Percentiles rank a stretch among this genome's conserved stretches.
These are phyloP conservation scores for Aureobasidium zeae DNA, from an alignment of 2,329 filamentous ascomycete genomes.

Conservation along the genomic window DNA sequence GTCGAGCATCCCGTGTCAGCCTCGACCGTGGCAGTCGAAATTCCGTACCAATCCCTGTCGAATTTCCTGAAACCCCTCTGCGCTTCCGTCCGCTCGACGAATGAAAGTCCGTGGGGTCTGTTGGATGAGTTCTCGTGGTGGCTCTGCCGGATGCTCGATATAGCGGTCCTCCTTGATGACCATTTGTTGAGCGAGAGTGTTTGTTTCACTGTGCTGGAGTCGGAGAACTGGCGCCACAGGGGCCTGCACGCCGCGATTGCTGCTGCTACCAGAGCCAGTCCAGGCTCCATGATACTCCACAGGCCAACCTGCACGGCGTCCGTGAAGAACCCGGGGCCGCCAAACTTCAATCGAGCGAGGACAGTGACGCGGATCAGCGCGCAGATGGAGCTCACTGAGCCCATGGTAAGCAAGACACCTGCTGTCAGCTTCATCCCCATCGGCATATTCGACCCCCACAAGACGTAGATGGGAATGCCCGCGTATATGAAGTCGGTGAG, in stretches of 20 bases:
- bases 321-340: slow-evolving; percentile 22
- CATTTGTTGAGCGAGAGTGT: slow-evolving; percentile 1
- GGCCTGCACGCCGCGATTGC: slow-evolving; percentile 27
- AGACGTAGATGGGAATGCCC: slow-evolving; percentile 32
- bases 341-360: slow-evolving; percentile 18
- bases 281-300: slow-evolving; percentile 27
- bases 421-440: slow-evolving; percentile 34
- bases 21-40: slow-evolving; percentile 2
- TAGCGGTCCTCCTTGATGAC: background rate
- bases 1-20: background rate
- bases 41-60: background rate
- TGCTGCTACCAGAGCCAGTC: slow-evolving; percentile 27
- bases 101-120: background rate
- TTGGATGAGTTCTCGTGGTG: background rate
- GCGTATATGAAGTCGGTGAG: slow-evolving; percentile 30
- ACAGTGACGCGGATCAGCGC: slow-evolving; percentile 21
- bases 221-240: slow-evolving; percentile 19
- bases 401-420: slow-evolving; percentile 32
- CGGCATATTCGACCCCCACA: slow-evolving; percentile 35
- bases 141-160: background rate
- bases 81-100: slow-evolving; percentile 1
- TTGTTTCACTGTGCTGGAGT: background rate
- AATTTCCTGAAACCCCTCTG: slow-evolving; percentile 7
- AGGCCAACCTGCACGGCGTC: slow-evolving; percentile 23
- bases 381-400: slow-evolving; percentile 22